Base-by-base conservation (phyloP, 1,284 basidiomycete species). In the Malassezia dermatis region DNA sequence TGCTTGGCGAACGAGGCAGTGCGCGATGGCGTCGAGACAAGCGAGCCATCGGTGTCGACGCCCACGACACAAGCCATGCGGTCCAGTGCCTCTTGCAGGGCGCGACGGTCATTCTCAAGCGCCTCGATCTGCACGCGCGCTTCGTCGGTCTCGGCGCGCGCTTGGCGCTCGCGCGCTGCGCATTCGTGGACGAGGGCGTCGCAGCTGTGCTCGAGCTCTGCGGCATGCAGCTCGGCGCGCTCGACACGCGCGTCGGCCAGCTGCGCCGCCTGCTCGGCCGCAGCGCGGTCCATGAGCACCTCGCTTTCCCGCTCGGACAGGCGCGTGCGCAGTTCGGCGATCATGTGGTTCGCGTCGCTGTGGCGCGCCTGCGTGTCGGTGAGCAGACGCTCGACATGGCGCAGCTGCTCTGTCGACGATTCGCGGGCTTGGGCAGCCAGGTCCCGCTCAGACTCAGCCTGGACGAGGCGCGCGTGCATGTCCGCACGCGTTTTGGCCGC, bases 181-280 rank as follows among this genome's bases (percentile, higher is more conserved):
- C 84, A 80, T 62, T 82, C 81, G 37, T 84, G 83, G 8, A 83
- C 81, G 5, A 88, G 80, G 13, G 78, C 79, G 28, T 83, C 82
- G 82, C 84, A 89, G 61, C 89, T 84, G 45, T 77, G 78, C 75
- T 90, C 88, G 57, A 91, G 82, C 43, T 79, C 78, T 32, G 86
- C 83, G 3, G 89, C 83, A 46, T 88, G 81, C 35, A 81, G 80
- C 75, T 85, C 85, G 13, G 85, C 81, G 61, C 88, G 83, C 40
- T 81, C 81, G 72, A 89, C 87, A 27, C 88, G 80, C 58, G 84
- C 84, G 69, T 91, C 86, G 79, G 90, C 83, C 78, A 89, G 81
- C 15, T 79, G 77, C 17, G 87, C 82, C 15, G 90, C 77, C 35
- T 86, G 79, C 53, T 82, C 81, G 62, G 89, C 78, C 13, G 82